Evolutionary conservation across 768 basidiomycete species (phyloP).

Genomic region (Phanerochaete sordida): DNA sequence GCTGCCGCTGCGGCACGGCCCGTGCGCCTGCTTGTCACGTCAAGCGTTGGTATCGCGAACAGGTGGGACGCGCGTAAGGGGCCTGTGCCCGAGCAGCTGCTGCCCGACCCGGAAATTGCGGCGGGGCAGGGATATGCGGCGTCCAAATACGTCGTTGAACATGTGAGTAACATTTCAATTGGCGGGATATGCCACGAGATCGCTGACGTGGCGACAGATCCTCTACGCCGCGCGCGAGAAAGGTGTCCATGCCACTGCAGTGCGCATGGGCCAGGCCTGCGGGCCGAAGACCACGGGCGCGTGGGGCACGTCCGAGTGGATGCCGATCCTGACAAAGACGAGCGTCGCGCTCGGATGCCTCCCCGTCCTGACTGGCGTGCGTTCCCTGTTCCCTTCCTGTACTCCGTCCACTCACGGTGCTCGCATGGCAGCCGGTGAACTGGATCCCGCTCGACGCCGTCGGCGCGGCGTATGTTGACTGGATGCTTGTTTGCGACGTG

Average conservation of each 20-base stretch:
- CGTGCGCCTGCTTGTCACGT: slow-evolving; percentile 27
- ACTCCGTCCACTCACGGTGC: neutral
- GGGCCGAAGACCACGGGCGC: slow-evolving; percentile 20
- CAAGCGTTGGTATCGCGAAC: slow-evolving; percentile 27
- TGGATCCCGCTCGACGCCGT: slow-evolving; percentile 11
- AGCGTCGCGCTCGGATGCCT: slow-evolving; percentile 8
- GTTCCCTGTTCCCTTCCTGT: neutral
- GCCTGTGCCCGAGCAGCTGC: slow-evolving; percentile 22
- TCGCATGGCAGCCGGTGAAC: neutral
- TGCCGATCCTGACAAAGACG: slow-evolving; percentile 20
- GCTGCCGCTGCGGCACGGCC: slow-evolving; percentile 20
- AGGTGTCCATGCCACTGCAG: neutral
- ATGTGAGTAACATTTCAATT: slow-evolving; percentile 15
- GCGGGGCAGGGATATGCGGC: slow-evolving; percentile 35
- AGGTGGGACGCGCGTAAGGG: slow-evolving; percentile 10
- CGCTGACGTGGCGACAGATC: slow-evolving; percentile 2
- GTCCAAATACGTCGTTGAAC: slow-evolving; percentile 40
- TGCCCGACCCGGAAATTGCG: slow-evolving; percentile 23
- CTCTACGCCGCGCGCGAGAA: neutral
- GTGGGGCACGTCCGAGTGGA: slow-evolving; percentile 27
- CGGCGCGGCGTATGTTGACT: neutral
- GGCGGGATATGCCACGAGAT: neutral
- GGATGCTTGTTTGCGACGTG: neutral
- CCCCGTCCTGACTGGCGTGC: slow-evolving; percentile 9
- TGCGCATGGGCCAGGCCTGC: slow-evolving; percentile 27